These are phyloP conservation scores for Mediolabrus comicus DNA, from an alignment of 108 stramenopile genomes.

Conservation along the genomic window DNA sequence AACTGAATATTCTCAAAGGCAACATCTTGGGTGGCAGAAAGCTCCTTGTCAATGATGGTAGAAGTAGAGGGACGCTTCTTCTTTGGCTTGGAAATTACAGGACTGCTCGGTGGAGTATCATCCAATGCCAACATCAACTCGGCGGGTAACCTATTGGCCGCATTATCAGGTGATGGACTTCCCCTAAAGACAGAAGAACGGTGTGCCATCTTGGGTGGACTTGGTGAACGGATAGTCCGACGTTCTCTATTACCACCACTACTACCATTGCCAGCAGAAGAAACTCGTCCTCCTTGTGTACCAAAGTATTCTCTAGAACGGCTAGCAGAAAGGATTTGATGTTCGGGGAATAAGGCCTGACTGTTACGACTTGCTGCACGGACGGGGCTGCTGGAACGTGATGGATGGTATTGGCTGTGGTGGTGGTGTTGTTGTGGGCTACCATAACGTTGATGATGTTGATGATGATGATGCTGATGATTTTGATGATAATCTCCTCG, in stretches of 20 bases:
- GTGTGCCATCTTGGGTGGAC: background rate
- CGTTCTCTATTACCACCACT: background rate
- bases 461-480: background rate
- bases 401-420: background rate
- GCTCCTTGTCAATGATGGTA: slow-evolving; percentile 22
- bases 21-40: slow-evolving; percentile 14
- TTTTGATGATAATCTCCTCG: slow-evolving; percentile 4
- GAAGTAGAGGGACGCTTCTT: background rate
- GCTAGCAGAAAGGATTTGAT: slow-evolving; percentile 21
- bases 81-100: background rate
- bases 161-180: background rate
- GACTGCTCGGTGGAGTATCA: background rate
- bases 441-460: background rate
- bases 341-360: slow-evolving; percentile 30
- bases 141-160: slow-evolving; percentile 7
- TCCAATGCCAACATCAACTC: slow-evolving; percentile 24
- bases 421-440: background rate
- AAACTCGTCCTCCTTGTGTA: background rate
- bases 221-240: background rate
- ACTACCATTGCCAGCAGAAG: background rate
- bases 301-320: slow-evolving; percentile 16
- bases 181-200: slow-evolving; percentile 17
- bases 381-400: slow-evolving; percentile 11
- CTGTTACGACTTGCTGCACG: background rate
- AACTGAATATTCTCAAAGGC: slow-evolving; percentile 7